Percentiles rank a stretch among this genome's conserved stretches.
These are phyloP conservation scores for Arabidopsis thaliana DNA, from an alignment of 345 rosid genomes.

Conservation along the genomic window DNA sequence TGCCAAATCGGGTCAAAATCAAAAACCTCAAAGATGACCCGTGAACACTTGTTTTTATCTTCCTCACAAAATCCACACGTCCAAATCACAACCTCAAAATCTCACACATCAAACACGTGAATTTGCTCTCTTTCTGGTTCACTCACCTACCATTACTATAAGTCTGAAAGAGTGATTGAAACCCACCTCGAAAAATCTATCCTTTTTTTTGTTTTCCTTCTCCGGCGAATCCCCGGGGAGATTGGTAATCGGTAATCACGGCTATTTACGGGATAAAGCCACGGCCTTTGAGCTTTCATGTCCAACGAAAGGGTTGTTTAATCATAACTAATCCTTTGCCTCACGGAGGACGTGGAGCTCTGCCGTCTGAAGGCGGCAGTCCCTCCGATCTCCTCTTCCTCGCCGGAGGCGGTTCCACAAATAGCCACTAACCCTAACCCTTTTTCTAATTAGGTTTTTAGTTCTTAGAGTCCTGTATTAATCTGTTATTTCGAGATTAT, in stretches of 20 bases:
- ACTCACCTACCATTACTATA: slow-evolving; percentile 6
- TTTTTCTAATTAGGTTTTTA: background rate
- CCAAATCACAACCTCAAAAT: slow-evolving; percentile 11
- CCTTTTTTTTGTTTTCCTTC: background rate
- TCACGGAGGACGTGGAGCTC: slow-evolving; percentile 99
- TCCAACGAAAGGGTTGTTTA: slow-evolving; percentile 36
- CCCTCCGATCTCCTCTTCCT: slow-evolving; percentile 99
- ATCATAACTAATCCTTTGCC: slow-evolving; percentile 82
- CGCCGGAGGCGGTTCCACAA: slow-evolving; percentile 82
- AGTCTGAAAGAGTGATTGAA: background rate
- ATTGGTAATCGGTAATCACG: slow-evolving; percentile 18
- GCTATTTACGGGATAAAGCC: slow-evolving; percentile 28
- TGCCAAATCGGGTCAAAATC: background rate
- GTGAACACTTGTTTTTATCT: slow-evolving; percentile 14
- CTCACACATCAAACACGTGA: slow-evolving; percentile 13
- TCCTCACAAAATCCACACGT: slow-evolving; percentile 15
- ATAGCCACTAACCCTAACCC: background rate
- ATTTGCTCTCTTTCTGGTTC: background rate
- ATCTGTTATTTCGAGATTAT: background rate
- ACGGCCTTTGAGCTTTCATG: slow-evolving; percentile 23
- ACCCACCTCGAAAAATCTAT: slow-evolving; percentile 12
- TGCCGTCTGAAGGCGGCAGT: slow-evolving; percentile 99
- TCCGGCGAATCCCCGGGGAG: slow-evolving; percentile 2
- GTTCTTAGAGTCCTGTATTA: slow-evolving; percentile 1
- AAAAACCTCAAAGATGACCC: slow-evolving; percentile 22